phyloP scores from a whole-genome alignment of 2,329 filamentous ascomycete species.

The Sporothrix schenckii region DNA sequence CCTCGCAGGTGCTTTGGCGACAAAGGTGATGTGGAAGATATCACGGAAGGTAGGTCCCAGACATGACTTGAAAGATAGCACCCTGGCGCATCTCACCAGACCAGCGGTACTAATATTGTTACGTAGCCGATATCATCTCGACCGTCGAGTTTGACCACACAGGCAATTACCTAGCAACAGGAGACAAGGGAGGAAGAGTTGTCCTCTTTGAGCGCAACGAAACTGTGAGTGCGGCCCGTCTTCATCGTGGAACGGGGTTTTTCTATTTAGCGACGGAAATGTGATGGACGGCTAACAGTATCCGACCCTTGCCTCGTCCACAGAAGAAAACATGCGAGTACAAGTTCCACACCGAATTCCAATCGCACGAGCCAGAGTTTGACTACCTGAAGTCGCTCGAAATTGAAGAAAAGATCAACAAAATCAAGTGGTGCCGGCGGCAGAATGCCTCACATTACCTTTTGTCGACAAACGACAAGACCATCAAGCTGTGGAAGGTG shows the following conservation, averaged over 20 bases:
- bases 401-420: conserved; percentile 99
- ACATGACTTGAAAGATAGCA: too few species aligned
- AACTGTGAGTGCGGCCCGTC: conserved; percentile 65
- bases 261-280: background rate
- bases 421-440: conserved; percentile 99
- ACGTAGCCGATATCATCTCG: conserved; percentile 81
- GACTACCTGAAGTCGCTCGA: conserved; percentile 99
- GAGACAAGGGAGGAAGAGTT: conserved; percentile 83
- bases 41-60: conserved; percentile 77
- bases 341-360: conserved; percentile 99
- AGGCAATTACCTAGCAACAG: conserved; percentile 86
- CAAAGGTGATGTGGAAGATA: conserved; percentile 98
- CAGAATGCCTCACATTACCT: conserved; percentile 99
- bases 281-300: conserved; percentile 41
- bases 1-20: conserved; percentile 89
- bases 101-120: conserved; percentile 14
- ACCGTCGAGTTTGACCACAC: conserved; percentile 91
- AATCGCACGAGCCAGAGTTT: conserved; percentile 99
- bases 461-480: conserved; percentile 98
- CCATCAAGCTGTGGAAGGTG: conserved; percentile 99
- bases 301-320: background rate
- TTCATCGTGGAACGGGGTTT: background rate
- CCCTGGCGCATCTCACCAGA: background rate
- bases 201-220: conserved; percentile 92
- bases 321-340: conserved; percentile 99